Evolutionary conservation across 192 early-diverging fungal genomes (phyloP).

Genomic region (Linnemannia elongata): DNA sequence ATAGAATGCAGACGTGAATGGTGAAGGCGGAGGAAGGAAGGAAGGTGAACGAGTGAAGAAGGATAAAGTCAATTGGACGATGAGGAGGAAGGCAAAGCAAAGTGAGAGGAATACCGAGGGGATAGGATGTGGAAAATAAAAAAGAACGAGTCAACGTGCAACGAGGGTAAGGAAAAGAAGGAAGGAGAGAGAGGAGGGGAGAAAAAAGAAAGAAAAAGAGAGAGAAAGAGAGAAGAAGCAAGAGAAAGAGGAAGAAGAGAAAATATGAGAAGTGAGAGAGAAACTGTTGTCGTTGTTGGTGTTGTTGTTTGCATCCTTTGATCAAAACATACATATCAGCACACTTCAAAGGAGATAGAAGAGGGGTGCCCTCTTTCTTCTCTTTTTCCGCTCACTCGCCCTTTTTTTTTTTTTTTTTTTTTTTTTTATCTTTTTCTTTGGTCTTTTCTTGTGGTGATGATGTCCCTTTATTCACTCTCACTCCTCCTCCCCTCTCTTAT

Average conservation of each 20-base stretch:
- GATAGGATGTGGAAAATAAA: not conserved
- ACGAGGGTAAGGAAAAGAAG: not conserved
- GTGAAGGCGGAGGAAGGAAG: too few relatives aligned
- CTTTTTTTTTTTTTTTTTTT: too few relatives aligned
- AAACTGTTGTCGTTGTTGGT: not conserved
- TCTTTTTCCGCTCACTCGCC: not conserved
- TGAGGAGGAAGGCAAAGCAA: not conserved
- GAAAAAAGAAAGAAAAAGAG: not conserved
- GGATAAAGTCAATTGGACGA: too few relatives aligned
- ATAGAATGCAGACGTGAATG: too few relatives aligned
- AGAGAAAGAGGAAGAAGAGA: not conserved
- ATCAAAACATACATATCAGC: too few relatives aligned
- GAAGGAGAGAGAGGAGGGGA: not conserved
- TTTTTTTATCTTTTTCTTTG: too few relatives aligned
- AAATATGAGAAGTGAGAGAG: not conserved
- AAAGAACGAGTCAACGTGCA: not conserved
- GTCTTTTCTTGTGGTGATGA: not conserved
- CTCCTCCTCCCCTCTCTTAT: not conserved
- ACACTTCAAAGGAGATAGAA: too few relatives aligned
- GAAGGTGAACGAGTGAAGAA: too few relatives aligned
- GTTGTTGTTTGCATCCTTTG: too few relatives aligned
- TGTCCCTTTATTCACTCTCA: not conserved
- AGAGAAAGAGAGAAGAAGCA: not conserved
- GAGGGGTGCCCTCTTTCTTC: not conserved
- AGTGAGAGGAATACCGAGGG: not conserved